A percentile compares a stretch with the other conserved stretches of the same genome.
Evolutionary conservation across 345 rosid species (phyloP).

Genomic region (Orychophragmus violaceus): DNA sequence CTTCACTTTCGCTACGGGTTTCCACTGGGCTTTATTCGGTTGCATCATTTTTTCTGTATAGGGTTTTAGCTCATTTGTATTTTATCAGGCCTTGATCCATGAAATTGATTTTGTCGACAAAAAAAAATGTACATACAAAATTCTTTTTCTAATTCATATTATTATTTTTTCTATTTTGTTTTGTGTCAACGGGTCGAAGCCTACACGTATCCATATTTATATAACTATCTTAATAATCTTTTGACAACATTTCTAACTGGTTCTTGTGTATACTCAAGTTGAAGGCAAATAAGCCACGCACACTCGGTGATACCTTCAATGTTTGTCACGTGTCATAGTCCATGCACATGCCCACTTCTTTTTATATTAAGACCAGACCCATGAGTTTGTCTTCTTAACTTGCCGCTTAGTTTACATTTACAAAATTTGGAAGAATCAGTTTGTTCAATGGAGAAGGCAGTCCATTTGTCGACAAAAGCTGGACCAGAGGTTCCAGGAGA

Average conservation of each 20-base stretch:
- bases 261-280: not conserved
- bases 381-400: not conserved
- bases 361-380: slow-evolving; percentile 2
- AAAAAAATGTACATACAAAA: no score
- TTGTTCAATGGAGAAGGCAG: slow-evolving; percentile 21
- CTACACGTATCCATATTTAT: not conserved
- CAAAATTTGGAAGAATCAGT: not conserved
- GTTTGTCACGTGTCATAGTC: slow-evolving; percentile 6
- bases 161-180: no score
- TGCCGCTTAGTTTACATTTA: not conserved
- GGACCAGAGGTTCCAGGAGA: slow-evolving; percentile 57
- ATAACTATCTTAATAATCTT: not conserved
- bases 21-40: no score
- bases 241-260: not conserved
- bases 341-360: slow-evolving; percentile 14
- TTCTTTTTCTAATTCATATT: no score
- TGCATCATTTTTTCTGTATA: no score
- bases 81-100: no score
- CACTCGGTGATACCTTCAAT: not conserved
- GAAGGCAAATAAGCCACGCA: slow-evolving; percentile 23
- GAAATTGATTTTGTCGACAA: no score
- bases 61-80: no score
- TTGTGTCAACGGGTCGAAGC: no score
- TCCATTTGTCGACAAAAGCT: slow-evolving; percentile 22
- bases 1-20: no score